Conservation (phyloP, 768 basidiomycete genomes). For the Collybia sordida region DNA sequence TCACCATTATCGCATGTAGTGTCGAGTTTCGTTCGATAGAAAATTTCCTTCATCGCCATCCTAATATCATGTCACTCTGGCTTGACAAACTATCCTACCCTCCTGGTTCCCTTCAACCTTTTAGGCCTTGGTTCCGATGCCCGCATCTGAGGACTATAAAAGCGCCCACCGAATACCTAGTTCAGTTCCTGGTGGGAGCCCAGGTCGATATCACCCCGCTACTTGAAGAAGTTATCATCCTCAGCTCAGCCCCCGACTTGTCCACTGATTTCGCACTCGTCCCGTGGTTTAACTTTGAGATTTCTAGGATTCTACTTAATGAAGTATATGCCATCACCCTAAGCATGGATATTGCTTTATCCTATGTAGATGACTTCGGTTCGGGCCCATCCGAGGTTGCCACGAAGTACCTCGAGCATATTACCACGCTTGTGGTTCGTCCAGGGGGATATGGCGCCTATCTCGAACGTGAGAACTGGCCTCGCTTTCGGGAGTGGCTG, state of each 20-base stretch:
- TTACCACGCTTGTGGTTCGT: no score
- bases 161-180: not conserved
- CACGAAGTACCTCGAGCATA: no score
- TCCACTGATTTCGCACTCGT: constrained; percentile 2
- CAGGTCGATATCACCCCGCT: not conserved
- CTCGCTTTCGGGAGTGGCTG: constrained; percentile 2
- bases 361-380: no score
- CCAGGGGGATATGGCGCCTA: no score
- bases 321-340: no score
- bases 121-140: no score
- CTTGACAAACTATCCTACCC: not conserved
- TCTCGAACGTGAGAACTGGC: no score
- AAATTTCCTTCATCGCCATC: constrained; percentile 1
- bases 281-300: not conserved
- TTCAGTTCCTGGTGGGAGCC: not conserved
- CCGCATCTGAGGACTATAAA: not conserved
- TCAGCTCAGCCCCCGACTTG: not conserved
- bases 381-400: no score
- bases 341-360: no score
- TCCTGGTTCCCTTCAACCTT: not conserved
- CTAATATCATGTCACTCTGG: not conserved
- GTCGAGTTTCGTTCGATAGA: not conserved
- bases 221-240: not conserved
- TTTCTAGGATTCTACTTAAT: no score
- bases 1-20: not conserved